Percentiles rank a stretch among this genome's conserved stretches.
Evolutionary conservation across 164 flowering plant genomes (phyloP).

Genomic region (Piper betle): DNA sequence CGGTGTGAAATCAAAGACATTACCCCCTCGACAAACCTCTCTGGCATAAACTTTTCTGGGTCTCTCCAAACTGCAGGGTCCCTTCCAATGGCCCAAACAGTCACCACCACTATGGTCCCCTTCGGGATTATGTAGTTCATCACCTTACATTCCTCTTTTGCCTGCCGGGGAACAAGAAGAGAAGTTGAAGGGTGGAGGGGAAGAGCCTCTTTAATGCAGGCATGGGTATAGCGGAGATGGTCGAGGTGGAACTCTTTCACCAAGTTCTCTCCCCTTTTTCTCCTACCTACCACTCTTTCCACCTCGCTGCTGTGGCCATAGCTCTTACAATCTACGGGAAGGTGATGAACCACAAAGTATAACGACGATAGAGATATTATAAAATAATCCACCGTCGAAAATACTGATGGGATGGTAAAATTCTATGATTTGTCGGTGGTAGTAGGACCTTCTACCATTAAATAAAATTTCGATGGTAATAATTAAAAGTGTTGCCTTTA

Average conservation of each 20-base stretch:
- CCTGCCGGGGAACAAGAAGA: slow-evolving; percentile 2
- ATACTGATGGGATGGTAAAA: too few species aligned
- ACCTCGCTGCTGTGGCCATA: slow-evolving; percentile 15
- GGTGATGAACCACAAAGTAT: too few species aligned
- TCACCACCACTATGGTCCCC: slow-evolving; percentile 8
- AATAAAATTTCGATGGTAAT: too few species aligned
- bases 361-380: too few species aligned
- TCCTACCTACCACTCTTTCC: slow-evolving; percentile 3
- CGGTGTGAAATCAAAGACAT: slow-evolving; percentile 20
- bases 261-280: too few species aligned
- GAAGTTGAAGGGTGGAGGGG: slow-evolving; percentile 24
- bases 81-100: too few species aligned
- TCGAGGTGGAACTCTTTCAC: too few species aligned
- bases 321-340: too few species aligned
- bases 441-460: too few species aligned
- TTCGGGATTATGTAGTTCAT: slow-evolving; percentile 16
- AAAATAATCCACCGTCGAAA: too few species aligned
- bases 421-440: too few species aligned
- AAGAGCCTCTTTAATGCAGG: slow-evolving; percentile 16
- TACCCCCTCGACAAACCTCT: slow-evolving; percentile 19
- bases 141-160: slow-evolving; percentile 2
- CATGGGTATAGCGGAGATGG: not conserved
- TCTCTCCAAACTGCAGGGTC: slow-evolving; percentile 6
- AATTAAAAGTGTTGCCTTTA: too few species aligned
- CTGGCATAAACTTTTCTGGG: slow-evolving; percentile 17